Conservation (phyloP, 805 yeast species). For the Danielia oregonensis region DNA sequence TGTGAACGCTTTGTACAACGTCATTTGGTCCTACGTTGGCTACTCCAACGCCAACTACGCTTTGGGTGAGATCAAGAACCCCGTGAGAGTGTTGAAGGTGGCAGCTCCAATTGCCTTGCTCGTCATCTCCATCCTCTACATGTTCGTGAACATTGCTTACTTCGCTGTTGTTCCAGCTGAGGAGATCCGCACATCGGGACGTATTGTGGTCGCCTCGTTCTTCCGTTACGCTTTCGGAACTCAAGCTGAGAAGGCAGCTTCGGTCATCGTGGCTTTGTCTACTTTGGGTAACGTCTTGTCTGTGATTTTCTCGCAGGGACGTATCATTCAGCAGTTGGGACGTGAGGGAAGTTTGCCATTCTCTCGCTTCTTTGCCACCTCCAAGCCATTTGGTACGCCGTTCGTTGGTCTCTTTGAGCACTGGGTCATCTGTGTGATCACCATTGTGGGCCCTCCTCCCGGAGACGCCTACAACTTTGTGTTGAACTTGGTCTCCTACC, state of each 20-base stretch:
- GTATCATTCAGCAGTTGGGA: conserved; percentile 76
- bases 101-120: conserved; percentile 77
- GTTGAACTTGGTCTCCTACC: conserved; percentile 75
- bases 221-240: conserved; percentile 70
- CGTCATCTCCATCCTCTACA: conserved; percentile 59
- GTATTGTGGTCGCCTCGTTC: conserved; percentile 72
- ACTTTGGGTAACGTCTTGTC: conserved; percentile 81
- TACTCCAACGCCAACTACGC: conserved; percentile 83
- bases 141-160: conserved; percentile 75
- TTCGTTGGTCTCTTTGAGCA: conserved; percentile 71
- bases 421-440: conserved; percentile 68
- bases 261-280: conserved; percentile 76
- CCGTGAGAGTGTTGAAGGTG: conserved; percentile 59
- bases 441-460: conserved; percentile 72
- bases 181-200: conserved; percentile 55
- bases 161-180: conserved; percentile 77
- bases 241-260: conserved; percentile 65
- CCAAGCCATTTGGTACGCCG: conserved; percentile 72
- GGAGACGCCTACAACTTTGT: conserved; percentile 86
- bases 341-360: conserved; percentile 80
- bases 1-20: conserved; percentile 74
- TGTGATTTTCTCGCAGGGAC: conserved; percentile 77
- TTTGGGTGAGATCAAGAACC: conserved; percentile 72
- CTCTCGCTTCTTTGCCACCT: conserved; percentile 64
- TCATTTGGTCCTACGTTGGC: conserved; percentile 82